These are phyloP conservation scores for Aspergillus quadrilineatus DNA, from an alignment of 2,329 filamentous ascomycete species.

Conservation along the genomic window DNA sequence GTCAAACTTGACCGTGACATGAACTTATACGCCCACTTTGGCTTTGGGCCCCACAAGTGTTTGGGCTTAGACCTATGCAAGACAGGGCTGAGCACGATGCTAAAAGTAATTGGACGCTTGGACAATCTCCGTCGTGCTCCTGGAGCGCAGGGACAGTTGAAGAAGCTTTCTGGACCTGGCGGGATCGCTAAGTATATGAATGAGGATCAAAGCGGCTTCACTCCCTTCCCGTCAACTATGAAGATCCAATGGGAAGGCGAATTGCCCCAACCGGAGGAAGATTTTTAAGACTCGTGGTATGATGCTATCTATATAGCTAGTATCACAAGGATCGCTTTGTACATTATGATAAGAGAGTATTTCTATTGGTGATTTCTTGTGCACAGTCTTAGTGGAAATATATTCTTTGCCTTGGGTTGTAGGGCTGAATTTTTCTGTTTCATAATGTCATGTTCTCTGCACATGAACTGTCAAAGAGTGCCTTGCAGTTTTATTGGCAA, in stretches of 20 bases:
- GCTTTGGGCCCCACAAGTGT: slow-evolving; percentile 62
- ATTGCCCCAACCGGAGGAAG: slow-evolving; percentile 23
- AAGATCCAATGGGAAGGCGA: slow-evolving; percentile 47
- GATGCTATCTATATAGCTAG: background rate
- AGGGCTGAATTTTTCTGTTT: no score
- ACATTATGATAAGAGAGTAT: background rate
- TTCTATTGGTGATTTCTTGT: background rate
- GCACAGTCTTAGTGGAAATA: background rate
- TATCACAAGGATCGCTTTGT: background rate
- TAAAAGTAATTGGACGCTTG: slow-evolving; percentile 42
- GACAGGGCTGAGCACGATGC: slow-evolving; percentile 38
- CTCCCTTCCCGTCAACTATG: slow-evolving; percentile 46
- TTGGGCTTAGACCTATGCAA: slow-evolving; percentile 50
- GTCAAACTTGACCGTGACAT: slow-evolving; percentile 64
- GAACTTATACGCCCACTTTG: slow-evolving; percentile 64
- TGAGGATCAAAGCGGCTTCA: slow-evolving; percentile 43
- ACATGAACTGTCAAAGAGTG: no score
- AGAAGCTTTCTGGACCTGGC: slow-evolving; percentile 39
- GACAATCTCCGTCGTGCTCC: slow-evolving; percentile 44
- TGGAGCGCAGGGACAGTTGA: slow-evolving; percentile 42
- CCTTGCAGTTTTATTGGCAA: no score
- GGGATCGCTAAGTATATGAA: slow-evolving; percentile 47
- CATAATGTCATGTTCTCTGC: no score
- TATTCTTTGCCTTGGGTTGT: background rate
- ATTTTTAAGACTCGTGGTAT: slow-evolving; percentile 1